These are phyloP conservation scores for Saccharomyces jurei DNA, from an alignment of 805 yeast species.

Conservation along the genomic window DNA sequence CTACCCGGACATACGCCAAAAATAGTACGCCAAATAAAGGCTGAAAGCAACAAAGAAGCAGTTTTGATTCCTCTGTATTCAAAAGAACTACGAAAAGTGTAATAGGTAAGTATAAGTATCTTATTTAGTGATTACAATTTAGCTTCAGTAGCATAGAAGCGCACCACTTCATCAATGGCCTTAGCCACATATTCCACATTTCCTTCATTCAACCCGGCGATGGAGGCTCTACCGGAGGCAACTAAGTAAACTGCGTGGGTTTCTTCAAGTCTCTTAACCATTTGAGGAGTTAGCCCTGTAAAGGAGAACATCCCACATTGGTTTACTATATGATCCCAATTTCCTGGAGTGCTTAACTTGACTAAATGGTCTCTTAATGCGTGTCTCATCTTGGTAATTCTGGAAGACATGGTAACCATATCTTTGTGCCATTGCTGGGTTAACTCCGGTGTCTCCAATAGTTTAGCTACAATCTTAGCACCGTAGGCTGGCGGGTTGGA, in stretches of 20 bases:
- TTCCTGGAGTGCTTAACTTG: constrained; percentile 70
- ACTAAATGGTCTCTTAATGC: constrained; percentile 54
- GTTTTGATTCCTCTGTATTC: not conserved
- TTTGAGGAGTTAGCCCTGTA: constrained; percentile 74
- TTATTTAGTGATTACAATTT: constrained; percentile 12
- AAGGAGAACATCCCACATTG: constrained; percentile 97
- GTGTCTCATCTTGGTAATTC: constrained; percentile 74
- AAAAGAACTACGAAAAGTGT: not conserved
- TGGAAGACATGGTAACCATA: constrained; percentile 75
- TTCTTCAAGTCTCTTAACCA: constrained; percentile 67
- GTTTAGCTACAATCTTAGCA: constrained; percentile 76
- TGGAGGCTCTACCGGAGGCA: constrained; percentile 79
- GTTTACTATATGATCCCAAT: constrained; percentile 81
- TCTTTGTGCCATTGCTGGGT: constrained; percentile 76
- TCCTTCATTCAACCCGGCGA: constrained; percentile 81
- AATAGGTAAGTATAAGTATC: not conserved
- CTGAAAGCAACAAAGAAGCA: not conserved
- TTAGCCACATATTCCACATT: constrained; percentile 74
- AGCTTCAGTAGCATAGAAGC: constrained; percentile 31
- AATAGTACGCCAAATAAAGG: not conserved
- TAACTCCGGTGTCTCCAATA: constrained; percentile 60
- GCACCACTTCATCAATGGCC: constrained; percentile 73
- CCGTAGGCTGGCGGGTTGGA: constrained; percentile 96
- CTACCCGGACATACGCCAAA: not conserved
- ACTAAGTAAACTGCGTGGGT: constrained; percentile 79